These are phyloP conservation scores for Rhizophora mangle DNA, from an alignment of 345 rosid genomes.

Conservation along the genomic window DNA sequence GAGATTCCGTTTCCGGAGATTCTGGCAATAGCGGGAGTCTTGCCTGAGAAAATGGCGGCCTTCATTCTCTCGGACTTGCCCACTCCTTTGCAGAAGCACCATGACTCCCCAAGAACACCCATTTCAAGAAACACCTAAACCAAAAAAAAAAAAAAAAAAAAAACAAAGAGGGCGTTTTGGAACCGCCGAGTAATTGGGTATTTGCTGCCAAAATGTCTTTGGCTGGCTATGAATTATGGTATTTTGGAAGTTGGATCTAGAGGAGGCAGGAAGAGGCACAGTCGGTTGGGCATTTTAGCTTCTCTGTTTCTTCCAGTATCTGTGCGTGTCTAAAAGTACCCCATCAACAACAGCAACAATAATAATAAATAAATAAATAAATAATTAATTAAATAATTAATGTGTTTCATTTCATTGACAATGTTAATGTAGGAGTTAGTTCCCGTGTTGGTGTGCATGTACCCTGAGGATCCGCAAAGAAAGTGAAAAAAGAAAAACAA, in stretches of 20 bases:
- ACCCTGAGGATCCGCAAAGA: neutral
- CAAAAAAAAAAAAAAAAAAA: too few species aligned
- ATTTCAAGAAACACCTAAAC: constrained; percentile 22
- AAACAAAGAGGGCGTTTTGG: neutral
- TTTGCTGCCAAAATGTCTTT: too few species aligned
- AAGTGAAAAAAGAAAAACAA: neutral
- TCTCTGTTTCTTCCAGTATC: too few species aligned
- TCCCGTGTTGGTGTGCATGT: neutral
- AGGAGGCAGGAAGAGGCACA: constrained; percentile 1
- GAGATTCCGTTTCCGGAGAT: constrained; percentile 48
- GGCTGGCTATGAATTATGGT: neutral
- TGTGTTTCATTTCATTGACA: too few species aligned
- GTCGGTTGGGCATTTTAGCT: too few species aligned
- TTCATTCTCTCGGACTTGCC: constrained; percentile 85
- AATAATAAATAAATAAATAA: too few species aligned
- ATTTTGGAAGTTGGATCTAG: constrained; percentile 35
- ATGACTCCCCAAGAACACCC: constrained; percentile 70
- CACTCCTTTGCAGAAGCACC: constrained; percentile 93
- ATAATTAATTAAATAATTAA: too few species aligned
- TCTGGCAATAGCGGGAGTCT: constrained; percentile 54
- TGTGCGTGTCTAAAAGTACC: too few species aligned
- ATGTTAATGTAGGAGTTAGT: too few species aligned
- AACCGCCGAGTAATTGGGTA: neutral
- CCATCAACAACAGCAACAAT: too few species aligned
- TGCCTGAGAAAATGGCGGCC: constrained; percentile 62